These are phyloP conservation scores for Diaporthe ilicicola DNA, from an alignment of 2,329 filamentous ascomycete genomes.

Conservation along the genomic window DNA sequence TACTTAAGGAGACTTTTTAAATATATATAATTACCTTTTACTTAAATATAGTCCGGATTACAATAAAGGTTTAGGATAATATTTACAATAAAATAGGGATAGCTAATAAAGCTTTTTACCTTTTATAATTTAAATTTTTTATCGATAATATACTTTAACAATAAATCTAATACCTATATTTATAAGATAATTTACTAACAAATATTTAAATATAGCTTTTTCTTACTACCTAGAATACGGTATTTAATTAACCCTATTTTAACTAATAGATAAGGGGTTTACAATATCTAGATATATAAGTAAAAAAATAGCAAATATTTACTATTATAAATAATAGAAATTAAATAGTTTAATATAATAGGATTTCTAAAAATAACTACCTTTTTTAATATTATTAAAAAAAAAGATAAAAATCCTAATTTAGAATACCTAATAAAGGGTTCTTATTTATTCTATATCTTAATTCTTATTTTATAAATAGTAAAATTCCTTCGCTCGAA, in stretches of 20 bases:
- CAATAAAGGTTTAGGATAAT: too few species aligned
- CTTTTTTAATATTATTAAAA: background rate
- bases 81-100: background rate
- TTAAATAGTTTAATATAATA: background rate
- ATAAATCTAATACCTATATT: background rate
- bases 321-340: too few species aligned
- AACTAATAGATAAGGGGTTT: background rate
- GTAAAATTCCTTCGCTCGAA: background rate
- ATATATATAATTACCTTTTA: background rate
- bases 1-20: too few species aligned
- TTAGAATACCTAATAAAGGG: background rate
- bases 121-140: background rate
- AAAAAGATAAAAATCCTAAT: background rate
- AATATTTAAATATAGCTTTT: too few species aligned
- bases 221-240: background rate
- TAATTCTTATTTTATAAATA: background rate
- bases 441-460: background rate
- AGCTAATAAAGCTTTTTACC: background rate
- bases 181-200: too few species aligned
- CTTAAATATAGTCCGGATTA: background rate
- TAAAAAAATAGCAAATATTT: background rate
- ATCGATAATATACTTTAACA: background rate
- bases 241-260: background rate
- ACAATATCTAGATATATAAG: background rate
- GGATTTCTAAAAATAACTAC: background rate